Conservation (phyloP, 179 eudicot species). For the Silene noctiflora region DNA sequence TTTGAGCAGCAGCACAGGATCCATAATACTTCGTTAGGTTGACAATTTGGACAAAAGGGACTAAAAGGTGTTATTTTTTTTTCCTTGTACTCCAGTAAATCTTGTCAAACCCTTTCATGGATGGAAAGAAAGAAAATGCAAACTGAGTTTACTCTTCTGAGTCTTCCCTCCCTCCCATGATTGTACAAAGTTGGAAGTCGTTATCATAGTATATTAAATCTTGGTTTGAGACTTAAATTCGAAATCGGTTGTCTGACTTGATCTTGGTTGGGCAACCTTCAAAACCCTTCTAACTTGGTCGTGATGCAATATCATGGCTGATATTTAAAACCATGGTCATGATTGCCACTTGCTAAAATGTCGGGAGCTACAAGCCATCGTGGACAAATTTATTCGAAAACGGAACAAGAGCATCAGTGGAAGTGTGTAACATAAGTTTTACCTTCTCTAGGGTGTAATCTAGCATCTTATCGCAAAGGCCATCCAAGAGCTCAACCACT, state of each 20-base stretch:
- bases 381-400: neutral
- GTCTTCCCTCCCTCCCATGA: neutral
- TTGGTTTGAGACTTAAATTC: neutral
- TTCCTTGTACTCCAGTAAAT: neutral
- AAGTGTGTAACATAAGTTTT: slow-evolving; percentile 8
- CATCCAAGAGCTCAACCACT: slow-evolving; percentile 95
- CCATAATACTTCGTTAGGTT: neutral
- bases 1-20: neutral
- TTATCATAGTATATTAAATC: neutral
- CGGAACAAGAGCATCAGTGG: neutral
- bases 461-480: slow-evolving; percentile 96
- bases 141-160: neutral
- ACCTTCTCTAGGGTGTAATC: slow-evolving; percentile 87
- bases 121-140: neutral
- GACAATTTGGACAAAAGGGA: neutral
- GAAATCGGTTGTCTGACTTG: neutral
- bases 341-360: neutral
- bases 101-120: neutral
- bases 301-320: neutral
- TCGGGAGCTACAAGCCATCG: neutral
- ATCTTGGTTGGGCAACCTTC: neutral
- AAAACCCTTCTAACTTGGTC: neutral
- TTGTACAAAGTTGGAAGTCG: neutral
- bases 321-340: neutral
- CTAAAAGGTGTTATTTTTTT: neutral